These are phyloP conservation scores for Metschnikowia borealis DNA, from an alignment of 805 yeast genomes.

Conservation along the genomic window DNA sequence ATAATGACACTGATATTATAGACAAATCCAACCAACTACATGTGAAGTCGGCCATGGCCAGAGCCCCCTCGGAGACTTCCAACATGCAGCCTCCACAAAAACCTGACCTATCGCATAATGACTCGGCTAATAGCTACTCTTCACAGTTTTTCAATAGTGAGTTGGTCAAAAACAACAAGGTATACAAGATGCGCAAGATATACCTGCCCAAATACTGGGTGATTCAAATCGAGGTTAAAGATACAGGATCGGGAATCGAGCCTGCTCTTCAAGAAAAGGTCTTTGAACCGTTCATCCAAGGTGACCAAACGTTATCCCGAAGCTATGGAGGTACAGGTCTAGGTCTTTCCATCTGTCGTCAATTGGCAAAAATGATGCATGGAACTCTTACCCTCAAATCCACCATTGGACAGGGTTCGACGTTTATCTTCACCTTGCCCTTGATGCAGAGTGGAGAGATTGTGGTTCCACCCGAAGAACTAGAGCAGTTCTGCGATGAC, in stretches of 20 bases:
- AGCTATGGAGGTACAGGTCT: slow-evolving; percentile 95
- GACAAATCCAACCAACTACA: not conserved
- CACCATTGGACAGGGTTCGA: slow-evolving; percentile 76
- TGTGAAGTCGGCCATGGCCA: not conserved
- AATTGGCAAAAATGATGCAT: slow-evolving; percentile 85
- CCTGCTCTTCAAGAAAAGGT: slow-evolving; percentile 75
- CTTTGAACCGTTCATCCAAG: slow-evolving; percentile 96
- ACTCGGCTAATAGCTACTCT: not conserved
- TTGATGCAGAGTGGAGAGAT: slow-evolving; percentile 61
- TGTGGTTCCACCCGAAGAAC: slow-evolving; percentile 32
- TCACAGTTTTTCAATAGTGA: slow-evolving; percentile 21
- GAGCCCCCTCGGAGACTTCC: not conserved
- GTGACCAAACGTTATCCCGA: slow-evolving; percentile 88
- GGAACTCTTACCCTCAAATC: slow-evolving; percentile 78
- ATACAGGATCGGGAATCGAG: slow-evolving; percentile 94
- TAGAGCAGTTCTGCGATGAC: slow-evolving; percentile 53
- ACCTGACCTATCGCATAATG: not conserved
- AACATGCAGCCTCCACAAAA: not conserved
- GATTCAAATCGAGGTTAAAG: slow-evolving; percentile 69
- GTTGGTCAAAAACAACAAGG: slow-evolving; percentile 33
- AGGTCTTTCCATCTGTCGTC: slow-evolving; percentile 85
- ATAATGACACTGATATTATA: not conserved
- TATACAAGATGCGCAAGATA: slow-evolving; percentile 31
- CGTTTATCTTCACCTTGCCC: slow-evolving; percentile 77
- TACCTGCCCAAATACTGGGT: slow-evolving; percentile 49